These are phyloP conservation scores for Xylaria scruposa DNA, from an alignment of 495 filamentous ascomycete species.

Conservation along the genomic window DNA sequence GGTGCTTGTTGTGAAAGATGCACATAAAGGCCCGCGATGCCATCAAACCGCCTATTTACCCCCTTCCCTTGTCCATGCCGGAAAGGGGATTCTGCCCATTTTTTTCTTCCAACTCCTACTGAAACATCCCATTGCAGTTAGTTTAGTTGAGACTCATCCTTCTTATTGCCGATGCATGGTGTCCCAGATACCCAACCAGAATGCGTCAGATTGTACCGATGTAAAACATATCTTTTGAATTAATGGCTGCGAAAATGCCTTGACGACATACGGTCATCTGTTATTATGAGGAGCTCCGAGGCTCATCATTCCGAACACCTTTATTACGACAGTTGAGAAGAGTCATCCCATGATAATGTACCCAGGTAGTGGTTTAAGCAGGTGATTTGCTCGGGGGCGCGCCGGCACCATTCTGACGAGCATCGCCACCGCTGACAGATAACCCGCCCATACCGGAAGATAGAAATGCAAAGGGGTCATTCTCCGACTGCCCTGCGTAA, in stretches of 20 bases:
- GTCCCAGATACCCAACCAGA: constrained; percentile 31
- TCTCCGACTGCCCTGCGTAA: constrained; percentile 63
- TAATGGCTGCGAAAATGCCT: constrained; percentile 10
- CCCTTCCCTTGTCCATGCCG: constrained; percentile 45
- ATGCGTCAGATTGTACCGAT: constrained; percentile 5
- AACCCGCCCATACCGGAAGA: constrained; percentile 80
- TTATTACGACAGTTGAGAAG: constrained; percentile 22
- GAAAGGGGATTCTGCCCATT: constrained; percentile 47
- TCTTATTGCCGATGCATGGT: constrained; percentile 22
- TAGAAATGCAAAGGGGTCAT: constrained; percentile 89
- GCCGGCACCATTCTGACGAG: constrained; percentile 77
- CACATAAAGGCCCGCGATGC: constrained; percentile 39
- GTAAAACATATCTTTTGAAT: constrained; percentile 15
- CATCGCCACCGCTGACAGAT: constrained; percentile 82
- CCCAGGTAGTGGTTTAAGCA: constrained; percentile 48
- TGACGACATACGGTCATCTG: constrained; percentile 15
- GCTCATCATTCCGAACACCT: constrained; percentile 42
- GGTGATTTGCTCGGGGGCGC: constrained; percentile 68
- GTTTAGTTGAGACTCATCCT: constrained; percentile 20
- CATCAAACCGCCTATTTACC: constrained; percentile 43
- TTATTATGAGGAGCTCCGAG: constrained; percentile 7
- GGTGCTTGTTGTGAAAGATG: constrained; percentile 38
- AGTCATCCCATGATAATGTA: constrained; percentile 17
- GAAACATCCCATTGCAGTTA: constrained; percentile 39
- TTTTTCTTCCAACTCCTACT: constrained; percentile 54